Evolutionary conservation across 305 asterid genomes (phyloP), one percentile per base, ranked within the genome.

Genomic region (Lippia alba): DNA sequence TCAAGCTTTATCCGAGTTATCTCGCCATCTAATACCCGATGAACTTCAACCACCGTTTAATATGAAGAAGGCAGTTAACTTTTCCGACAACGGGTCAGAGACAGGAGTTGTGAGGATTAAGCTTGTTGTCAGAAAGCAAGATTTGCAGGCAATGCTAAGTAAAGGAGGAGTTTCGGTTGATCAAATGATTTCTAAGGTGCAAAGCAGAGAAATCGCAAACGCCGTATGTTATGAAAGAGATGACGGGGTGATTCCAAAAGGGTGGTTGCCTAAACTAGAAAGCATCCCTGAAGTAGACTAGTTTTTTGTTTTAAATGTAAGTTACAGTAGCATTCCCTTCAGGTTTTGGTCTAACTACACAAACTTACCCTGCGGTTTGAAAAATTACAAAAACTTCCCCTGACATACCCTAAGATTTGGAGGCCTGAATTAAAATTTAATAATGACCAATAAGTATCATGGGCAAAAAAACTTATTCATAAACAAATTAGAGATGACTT

Each of bases 81-180:
- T 84, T 57, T 69, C 89, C 5, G 89, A 82, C 16, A 76, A 79
- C 12, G 79, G 64, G 9, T 50, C 19, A 8, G 67, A 57, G 41
- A 50, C 62, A 11, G 66, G 80, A 16, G 83, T 73, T 1, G 79
- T 80, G 78, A 82, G 96, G 77, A 84, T 91, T 56, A 91, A 91
- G 90, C 56, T 91, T 64, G 77, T 91, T 45, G 85, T 91, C 32
- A 85, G 83, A 69, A 91, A 86, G 84, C 75, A 86, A 78, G 94
- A 89, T 75, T 84, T 89, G 67, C 82, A 71, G 70, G 83, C 71
- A 11, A 78, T 91, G 78, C 56, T 84, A 16, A 60, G 58, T 56
- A 66, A 77, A 70, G 91, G 85, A 57, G 81, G 84, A 56, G 74
- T 83, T 70, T 72, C 70, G 48, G 70, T 80, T 39, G 70, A 71